phyloP scores from a whole-genome alignment of 768 basidiomycete species.

The Infundibulicybe gibba region DNA sequence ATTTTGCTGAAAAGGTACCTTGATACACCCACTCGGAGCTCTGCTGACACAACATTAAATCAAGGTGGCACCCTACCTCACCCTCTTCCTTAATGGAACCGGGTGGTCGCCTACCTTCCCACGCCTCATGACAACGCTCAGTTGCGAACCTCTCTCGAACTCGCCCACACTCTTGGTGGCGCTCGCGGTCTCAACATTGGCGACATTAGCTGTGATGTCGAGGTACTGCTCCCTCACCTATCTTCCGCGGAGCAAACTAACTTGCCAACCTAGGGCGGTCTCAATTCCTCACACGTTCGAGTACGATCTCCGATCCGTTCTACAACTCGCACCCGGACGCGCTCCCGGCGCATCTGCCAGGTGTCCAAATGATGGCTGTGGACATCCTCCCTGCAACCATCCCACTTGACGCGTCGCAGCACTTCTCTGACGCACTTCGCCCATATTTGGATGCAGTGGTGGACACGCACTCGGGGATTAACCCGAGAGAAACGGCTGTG shows the following conservation, averaged over 20 bases:
- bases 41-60: neutral
- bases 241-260: neutral
- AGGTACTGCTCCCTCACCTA: slow-evolving; percentile 32
- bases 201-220: slow-evolving; percentile 89
- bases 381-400: slow-evolving; percentile 89
- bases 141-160: slow-evolving; percentile 44
- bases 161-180: slow-evolving; percentile 45
- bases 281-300: slow-evolving; percentile 73
- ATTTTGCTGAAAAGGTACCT: slow-evolving; percentile 64
- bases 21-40: neutral
- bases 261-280: slow-evolving; percentile 63
- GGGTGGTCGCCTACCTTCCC: slow-evolving; percentile 83
- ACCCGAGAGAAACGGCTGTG: slow-evolving; percentile 12
- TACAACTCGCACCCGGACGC: slow-evolving; percentile 45
- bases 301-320: slow-evolving; percentile 77
- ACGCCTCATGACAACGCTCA: slow-evolving; percentile 67
- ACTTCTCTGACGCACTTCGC: slow-evolving; percentile 64
- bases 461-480: slow-evolving; percentile 28
- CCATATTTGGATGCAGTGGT: slow-evolving; percentile 68
- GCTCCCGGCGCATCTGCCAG: slow-evolving; percentile 43
- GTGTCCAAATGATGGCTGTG: slow-evolving; percentile 81
- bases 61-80: slow-evolving; percentile 82
- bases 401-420: slow-evolving; percentile 74
- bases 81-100: slow-evolving; percentile 80
- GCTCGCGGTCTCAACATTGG: slow-evolving; percentile 70